Conservation (phyloP, 1,284 basidiomycete genomes). For the Phaffia rhodozyma region DNA sequence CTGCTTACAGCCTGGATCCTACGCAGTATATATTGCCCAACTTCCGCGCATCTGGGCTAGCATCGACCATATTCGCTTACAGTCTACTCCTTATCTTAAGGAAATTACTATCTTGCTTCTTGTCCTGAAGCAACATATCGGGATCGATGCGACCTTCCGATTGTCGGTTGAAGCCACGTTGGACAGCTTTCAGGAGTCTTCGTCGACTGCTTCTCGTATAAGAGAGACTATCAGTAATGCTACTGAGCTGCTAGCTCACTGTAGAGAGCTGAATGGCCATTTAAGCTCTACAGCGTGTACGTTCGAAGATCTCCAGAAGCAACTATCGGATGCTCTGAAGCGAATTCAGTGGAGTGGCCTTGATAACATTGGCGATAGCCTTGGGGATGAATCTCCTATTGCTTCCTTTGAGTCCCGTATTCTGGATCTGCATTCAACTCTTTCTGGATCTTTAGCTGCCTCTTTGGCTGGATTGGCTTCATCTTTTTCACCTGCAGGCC, state of each 20-base stretch:
- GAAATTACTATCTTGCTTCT: slow-evolving; percentile 5
- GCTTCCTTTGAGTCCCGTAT: too few relatives aligned
- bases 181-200: neutral
- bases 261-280: neutral
- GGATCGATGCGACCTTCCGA: slow-evolving; percentile 6
- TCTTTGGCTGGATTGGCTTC: too few relatives aligned
- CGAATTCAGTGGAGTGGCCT: neutral
- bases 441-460: too few relatives aligned
- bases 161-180: neutral
- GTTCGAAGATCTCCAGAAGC: neutral
- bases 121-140: neutral
- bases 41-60: neutral
- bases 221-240: too few relatives aligned
- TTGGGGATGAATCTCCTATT: too few relatives aligned
- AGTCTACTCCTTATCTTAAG: neutral
- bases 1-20: neutral
- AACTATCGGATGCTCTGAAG: neutral
- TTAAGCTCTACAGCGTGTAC: neutral
- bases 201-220: neutral
- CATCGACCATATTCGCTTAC: neutral
- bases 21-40: slow-evolving; percentile 5
- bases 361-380: neutral
- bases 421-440: too few relatives aligned
- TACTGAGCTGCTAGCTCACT: neutral
- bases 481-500: too few relatives aligned